Conservation (phyloP, 139 green algal genomes). For the Chlorella ohadii region DNA sequence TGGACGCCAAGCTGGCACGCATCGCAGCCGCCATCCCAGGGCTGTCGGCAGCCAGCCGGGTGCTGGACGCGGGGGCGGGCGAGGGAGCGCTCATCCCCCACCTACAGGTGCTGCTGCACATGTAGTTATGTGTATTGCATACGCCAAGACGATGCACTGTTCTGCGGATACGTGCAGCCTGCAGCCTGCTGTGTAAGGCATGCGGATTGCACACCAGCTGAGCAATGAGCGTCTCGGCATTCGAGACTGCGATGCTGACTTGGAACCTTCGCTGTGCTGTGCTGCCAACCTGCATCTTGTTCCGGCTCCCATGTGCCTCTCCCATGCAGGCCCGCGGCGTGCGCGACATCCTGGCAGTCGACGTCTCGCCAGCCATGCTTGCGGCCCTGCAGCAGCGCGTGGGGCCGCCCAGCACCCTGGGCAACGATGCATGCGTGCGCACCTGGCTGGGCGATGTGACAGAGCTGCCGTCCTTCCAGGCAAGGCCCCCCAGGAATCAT, state of each 20-base stretch:
- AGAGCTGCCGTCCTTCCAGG: constrained; percentile 66
- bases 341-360: constrained; percentile 74
- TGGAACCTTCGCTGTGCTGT: too few relatives aligned
- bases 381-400: constrained; percentile 38
- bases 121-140: too few relatives aligned
- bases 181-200: too few relatives aligned
- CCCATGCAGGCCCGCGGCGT: constrained; percentile 44
- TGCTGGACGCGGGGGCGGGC: constrained; percentile 75
- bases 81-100: constrained; percentile 71
- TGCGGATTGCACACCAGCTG: too few relatives aligned
- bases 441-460: constrained; percentile 72
- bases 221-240: too few relatives aligned
- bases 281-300: too few relatives aligned
- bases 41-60: constrained; percentile 48
- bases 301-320: neutral
- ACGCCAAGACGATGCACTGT: too few relatives aligned
- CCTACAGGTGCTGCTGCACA: constrained; percentile 36
- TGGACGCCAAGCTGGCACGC: constrained; percentile 40
- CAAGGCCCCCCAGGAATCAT: too few relatives aligned
- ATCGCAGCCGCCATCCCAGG: constrained; percentile 48
- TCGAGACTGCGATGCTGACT: too few relatives aligned
- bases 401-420: constrained; percentile 32
- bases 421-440: constrained; percentile 71
- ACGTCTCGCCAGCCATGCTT: constrained; percentile 69
- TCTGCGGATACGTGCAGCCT: too few relatives aligned